Percentiles rank a stretch among this genome's conserved stretches.
phyloP scores from a whole-genome alignment of 352 stramenopile species.

The Phytopythium sindhum region DNA sequence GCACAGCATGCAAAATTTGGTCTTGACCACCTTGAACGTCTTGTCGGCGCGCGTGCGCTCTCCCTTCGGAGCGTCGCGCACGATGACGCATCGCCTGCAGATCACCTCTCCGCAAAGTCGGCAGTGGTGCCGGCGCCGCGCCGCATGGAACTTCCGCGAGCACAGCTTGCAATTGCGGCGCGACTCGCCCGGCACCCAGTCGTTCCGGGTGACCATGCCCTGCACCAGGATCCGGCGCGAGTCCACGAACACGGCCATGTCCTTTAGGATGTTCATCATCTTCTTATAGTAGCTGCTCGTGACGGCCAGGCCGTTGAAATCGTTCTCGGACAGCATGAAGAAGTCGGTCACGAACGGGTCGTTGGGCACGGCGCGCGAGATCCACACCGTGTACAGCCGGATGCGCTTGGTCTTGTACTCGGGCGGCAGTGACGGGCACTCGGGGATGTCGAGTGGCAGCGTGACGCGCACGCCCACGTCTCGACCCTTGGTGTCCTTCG shows the following conservation, averaged over 20 bases:
- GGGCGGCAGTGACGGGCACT: slow-evolving; percentile 49
- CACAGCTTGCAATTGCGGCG: slow-evolving; percentile 63
- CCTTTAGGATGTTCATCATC: slow-evolving; percentile 58
- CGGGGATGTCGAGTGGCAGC: slow-evolving; percentile 51
- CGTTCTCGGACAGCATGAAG: slow-evolving; percentile 58
- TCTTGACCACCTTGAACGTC: slow-evolving; percentile 56
- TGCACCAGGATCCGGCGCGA: slow-evolving; percentile 53
- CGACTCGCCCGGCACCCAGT: slow-evolving; percentile 46
- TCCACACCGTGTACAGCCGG: slow-evolving; percentile 51
- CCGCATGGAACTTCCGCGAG: slow-evolving; percentile 52
- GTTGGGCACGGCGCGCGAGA: slow-evolving; percentile 36
- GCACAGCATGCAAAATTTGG: slow-evolving; percentile 66
- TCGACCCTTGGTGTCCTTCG: slow-evolving; percentile 46
- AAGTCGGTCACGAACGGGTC: slow-evolving; percentile 39
- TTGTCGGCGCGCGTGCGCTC: slow-evolving; percentile 18
- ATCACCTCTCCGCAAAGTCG: slow-evolving; percentile 78
- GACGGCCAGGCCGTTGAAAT: slow-evolving; percentile 35
- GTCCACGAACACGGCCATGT: slow-evolving; percentile 60
- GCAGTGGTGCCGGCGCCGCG: slow-evolving; percentile 71
- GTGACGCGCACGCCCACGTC: slow-evolving; percentile 72
- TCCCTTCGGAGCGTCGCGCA: slow-evolving; percentile 44
- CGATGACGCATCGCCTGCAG: slow-evolving; percentile 63
- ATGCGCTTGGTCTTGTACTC: slow-evolving; percentile 54
- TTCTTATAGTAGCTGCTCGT: slow-evolving; percentile 41
- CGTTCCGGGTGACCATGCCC: slow-evolving; percentile 36